Percentiles rank a stretch among this genome's conserved stretches.
These are phyloP conservation scores for Beauveria australis DNA, from an alignment of 2,329 filamentous ascomycete genomes.

Conservation along the genomic window DNA sequence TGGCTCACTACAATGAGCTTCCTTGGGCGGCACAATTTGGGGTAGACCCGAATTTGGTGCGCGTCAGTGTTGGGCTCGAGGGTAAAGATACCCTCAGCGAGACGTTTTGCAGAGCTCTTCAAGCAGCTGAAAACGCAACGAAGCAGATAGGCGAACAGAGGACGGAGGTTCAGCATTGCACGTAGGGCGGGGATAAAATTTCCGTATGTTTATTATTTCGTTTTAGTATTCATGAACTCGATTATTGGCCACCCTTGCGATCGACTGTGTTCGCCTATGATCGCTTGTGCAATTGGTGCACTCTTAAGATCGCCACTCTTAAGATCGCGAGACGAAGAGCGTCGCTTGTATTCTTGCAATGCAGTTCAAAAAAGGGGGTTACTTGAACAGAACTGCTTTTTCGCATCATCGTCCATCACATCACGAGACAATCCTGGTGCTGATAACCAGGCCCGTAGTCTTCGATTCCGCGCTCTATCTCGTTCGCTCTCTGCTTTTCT, in stretches of 20 bases:
- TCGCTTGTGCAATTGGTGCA: background rate
- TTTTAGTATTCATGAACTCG: background rate
- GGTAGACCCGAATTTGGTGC: conserved; percentile 70
- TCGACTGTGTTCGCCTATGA: background rate
- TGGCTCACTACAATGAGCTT: conserved; percentile 86
- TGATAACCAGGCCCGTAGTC: conserved; percentile 60
- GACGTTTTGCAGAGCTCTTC: conserved; percentile 62
- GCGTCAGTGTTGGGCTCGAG: conserved; percentile 86
- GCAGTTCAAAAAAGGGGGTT: background rate
- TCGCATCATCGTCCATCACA: conserved; percentile 33
- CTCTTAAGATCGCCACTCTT: background rate
- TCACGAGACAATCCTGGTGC: conserved; percentile 49
- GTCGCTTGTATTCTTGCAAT: background rate
- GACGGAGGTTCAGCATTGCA: background rate
- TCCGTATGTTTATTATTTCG: background rate
- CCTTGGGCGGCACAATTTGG: conserved; percentile 83
- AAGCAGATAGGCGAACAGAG: background rate
- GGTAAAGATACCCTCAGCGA: conserved; percentile 57
- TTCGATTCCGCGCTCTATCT: conserved; percentile 66
- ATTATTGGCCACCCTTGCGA: background rate
- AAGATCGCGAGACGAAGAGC: background rate
- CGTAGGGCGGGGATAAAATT: background rate
- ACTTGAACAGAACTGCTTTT: background rate
- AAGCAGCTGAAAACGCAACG: conserved; percentile 36
- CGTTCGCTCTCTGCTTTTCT: conserved; percentile 62